These are phyloP conservation scores for Pinus taeda DNA, from an alignment of 75 land plant genomes.

Conservation along the genomic window DNA sequence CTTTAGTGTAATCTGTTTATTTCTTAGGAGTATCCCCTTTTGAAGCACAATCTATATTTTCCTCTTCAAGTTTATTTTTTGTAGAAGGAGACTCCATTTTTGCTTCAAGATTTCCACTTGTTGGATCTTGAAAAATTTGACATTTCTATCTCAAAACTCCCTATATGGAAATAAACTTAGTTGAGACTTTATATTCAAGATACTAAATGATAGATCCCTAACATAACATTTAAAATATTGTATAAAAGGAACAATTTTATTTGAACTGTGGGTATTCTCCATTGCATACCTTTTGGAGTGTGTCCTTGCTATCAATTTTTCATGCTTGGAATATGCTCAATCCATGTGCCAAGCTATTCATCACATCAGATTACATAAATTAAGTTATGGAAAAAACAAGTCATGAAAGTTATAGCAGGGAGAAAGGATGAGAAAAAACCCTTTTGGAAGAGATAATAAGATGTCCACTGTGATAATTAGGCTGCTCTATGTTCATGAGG, in stretches of 20 bases:
- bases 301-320: slow-evolving; percentile 38
- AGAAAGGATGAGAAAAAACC: slow-evolving; percentile 17
- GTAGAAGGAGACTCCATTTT: slow-evolving; percentile 27
- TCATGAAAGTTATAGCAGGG: neutral
- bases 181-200: too few relatives aligned
- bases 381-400: neutral
- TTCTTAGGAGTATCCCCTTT: slow-evolving; percentile 15
- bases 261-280: slow-evolving; percentile 44
- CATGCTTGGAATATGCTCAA: slow-evolving; percentile 70
- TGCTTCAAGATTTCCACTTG: slow-evolving; percentile 26
- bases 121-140: slow-evolving; percentile 20
- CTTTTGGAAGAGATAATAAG: slow-evolving; percentile 79
- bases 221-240: neutral
- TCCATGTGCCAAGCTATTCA: slow-evolving; percentile 75
- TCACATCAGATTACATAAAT: slow-evolving; percentile 14
- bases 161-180: too few relatives aligned
- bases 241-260: neutral
- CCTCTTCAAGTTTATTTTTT: slow-evolving; percentile 36
- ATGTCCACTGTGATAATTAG: slow-evolving; percentile 74
- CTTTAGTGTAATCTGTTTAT: slow-evolving; percentile 16
- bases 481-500: slow-evolving; percentile 69
- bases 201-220: neutral
- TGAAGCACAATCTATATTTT: slow-evolving; percentile 18
- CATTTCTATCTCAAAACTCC: neutral
- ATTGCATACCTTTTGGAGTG: slow-evolving; percentile 55